A percentile compares a stretch with the other conserved stretches of the same genome.
These are phyloP conservation scores for Cyberlindnera suaveolens DNA, from an alignment of 805 yeast genomes.

Conservation along the genomic window DNA sequence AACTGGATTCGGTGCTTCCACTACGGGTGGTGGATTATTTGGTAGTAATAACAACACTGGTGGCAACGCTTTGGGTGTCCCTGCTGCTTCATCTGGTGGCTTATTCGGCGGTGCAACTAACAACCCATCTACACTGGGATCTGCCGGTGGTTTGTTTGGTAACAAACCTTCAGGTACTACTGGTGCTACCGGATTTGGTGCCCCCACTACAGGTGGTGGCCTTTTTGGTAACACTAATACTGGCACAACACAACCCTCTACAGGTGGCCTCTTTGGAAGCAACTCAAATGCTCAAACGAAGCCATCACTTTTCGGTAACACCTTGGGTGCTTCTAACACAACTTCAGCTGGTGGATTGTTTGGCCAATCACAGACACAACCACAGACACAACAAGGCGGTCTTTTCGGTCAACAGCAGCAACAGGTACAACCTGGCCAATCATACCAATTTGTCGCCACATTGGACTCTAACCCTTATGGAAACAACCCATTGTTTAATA, in stretches of 20 bases:
- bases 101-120: conserved; percentile 31
- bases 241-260: conserved; percentile 16
- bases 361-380: conserved; percentile 14
- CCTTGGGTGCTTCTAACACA: conserved; percentile 19
- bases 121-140: conserved; percentile 22
- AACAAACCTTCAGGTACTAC: conserved; percentile 26
- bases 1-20: conserved; percentile 7
- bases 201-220: conserved; percentile 16
- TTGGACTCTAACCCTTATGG: conserved; percentile 70
- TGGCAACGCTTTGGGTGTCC: not conserved
- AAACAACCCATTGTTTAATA: conserved; percentile 57
- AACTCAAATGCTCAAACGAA: conserved; percentile 11
- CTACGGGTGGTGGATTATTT: conserved; percentile 31
- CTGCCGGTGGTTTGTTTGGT: conserved; percentile 34
- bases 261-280: conserved; percentile 27
- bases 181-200: conserved; percentile 17
- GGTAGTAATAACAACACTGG: conserved; percentile 27
- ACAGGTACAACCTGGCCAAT: conserved; percentile 14
- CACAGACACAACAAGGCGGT: conserved; percentile 7
- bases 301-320: conserved; percentile 27
- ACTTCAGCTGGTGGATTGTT: conserved; percentile 19
- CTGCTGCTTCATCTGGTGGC: conserved; percentile 27
- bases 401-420: conserved; percentile 29
- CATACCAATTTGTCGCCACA: conserved; percentile 23
- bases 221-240: conserved; percentile 27